Percentiles rank a stretch among this genome's conserved stretches.
phyloP scores from a whole-genome alignment of 2,329 filamentous ascomycete genomes.

The Beauveria pseudobassiana region DNA sequence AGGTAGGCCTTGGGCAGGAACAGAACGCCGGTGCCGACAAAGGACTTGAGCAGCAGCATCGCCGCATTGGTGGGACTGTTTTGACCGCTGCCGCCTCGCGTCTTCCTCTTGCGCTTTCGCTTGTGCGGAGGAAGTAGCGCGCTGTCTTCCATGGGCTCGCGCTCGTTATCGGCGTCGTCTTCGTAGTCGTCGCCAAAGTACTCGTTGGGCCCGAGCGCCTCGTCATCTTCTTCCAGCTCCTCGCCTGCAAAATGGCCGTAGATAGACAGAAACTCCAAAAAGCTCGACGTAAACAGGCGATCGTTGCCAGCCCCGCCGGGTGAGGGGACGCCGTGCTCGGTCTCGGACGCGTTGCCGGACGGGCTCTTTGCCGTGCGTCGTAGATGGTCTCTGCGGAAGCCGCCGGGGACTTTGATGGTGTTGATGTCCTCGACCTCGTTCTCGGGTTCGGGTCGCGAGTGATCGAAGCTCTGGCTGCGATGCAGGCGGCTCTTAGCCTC shows the following conservation, averaged over 20 bases:
- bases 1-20: slow-evolving; percentile 90
- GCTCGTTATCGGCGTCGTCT: slow-evolving; percentile 53
- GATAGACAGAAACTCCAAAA: slow-evolving; percentile 88
- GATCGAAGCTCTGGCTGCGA: slow-evolving; percentile 82
- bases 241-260: slow-evolving; percentile 98
- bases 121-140: slow-evolving; percentile 71
- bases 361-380: slow-evolving; percentile 66
- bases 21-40: slow-evolving; percentile 91
- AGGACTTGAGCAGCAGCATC: slow-evolving; percentile 87
- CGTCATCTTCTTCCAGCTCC: slow-evolving; percentile 92
- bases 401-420: slow-evolving; percentile 86
- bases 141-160: slow-evolving; percentile 80
- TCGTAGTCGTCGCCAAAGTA: slow-evolving; percentile 71
- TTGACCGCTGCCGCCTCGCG: slow-evolving; percentile 64
- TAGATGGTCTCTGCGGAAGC: slow-evolving; percentile 85
- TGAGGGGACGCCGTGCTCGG: slow-evolving; percentile 28
- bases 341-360: slow-evolving; percentile 24
- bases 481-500: slow-evolving; percentile 61
- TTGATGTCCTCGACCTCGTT: slow-evolving; percentile 77
- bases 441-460: slow-evolving; percentile 70
- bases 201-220: slow-evolving; percentile 77
- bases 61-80: slow-evolving; percentile 74
- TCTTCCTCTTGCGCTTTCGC: slow-evolving; percentile 68
- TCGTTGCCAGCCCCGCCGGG: slow-evolving; percentile 24
- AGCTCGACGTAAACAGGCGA: slow-evolving; percentile 78